A percentile compares a stretch with the other conserved stretches of the same genome.
Conservation (phyloP, 257 asterid genomes). For the Agastache rugosa region DNA sequence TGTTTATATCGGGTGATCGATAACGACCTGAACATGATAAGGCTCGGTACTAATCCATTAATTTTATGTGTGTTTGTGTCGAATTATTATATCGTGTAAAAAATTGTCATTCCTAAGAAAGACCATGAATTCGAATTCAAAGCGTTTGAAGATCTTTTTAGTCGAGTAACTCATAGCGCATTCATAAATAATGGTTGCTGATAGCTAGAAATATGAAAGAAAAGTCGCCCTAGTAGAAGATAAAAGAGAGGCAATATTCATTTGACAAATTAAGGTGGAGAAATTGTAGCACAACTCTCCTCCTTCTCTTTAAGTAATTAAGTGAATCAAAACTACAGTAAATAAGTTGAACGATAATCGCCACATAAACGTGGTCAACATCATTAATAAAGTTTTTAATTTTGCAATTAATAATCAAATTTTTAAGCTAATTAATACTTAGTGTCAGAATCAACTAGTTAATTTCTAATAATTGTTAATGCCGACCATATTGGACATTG, state of each 20-base stretch:
- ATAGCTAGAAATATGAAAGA: not conserved
- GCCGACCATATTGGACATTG: slow-evolving; percentile 52
- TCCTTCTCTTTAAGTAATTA: slow-evolving; percentile 46
- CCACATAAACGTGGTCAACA: slow-evolving; percentile 48
- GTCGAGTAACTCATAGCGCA: no score
- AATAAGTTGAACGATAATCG: slow-evolving; percentile 33
- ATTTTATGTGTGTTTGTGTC: no score
- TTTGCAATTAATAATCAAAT: slow-evolving; percentile 13
- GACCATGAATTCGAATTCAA: no score
- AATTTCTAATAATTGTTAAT: slow-evolving; percentile 36
- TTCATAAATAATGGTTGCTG: not conserved
- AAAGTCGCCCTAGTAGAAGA: not conserved
- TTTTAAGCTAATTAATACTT: slow-evolving; percentile 29
- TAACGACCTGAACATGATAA: no score
- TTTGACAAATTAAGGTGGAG: slow-evolving; percentile 39
- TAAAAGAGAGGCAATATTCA: not conserved
- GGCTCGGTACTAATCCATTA: no score
- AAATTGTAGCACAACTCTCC: slow-evolving; percentile 46
- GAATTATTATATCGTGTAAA: no score
- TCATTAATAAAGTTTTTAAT: slow-evolving; percentile 23
- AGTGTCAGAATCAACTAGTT: slow-evolving; percentile 40
- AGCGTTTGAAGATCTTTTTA: no score
- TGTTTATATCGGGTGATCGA: no score
- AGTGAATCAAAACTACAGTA: slow-evolving; percentile 43
- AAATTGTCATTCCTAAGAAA: no score